Percentiles rank a stretch among this genome's conserved stretches.
Evolutionary conservation across 78 protist genomes (phyloP).

Genomic region (Bodo saltans): DNA sequence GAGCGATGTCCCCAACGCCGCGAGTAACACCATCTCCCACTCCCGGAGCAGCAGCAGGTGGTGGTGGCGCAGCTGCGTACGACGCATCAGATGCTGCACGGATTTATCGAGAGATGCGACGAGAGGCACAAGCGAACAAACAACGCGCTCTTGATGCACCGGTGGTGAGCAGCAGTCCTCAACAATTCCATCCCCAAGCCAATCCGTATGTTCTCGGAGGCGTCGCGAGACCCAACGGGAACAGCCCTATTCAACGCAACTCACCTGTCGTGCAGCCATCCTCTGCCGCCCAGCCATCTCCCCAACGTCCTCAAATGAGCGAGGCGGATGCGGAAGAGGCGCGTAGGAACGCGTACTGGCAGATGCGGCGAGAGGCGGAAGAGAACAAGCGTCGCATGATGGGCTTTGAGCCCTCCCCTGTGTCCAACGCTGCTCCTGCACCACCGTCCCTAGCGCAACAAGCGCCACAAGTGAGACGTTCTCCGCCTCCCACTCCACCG

Average conservation of each 20-base stretch:
- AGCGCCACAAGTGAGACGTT: not conserved
- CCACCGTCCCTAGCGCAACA: not conserved
- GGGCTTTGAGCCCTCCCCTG: not conserved
- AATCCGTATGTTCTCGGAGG: not conserved
- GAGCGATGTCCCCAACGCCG: not conserved
- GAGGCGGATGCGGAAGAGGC: not conserved
- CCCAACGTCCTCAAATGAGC: no score
- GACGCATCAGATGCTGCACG: not conserved
- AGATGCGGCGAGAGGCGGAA: slow-evolving; percentile 13
- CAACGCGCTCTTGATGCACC: not conserved
- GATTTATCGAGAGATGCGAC: slow-evolving; percentile 6
- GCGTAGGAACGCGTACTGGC: not conserved
- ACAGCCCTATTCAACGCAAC: no score
- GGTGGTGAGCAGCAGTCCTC: not conserved
- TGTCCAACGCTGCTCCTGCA: not conserved
- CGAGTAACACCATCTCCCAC: not conserved
- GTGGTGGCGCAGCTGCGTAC: not conserved
- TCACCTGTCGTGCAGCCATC: no score
- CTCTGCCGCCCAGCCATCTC: no score
- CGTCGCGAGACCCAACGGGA: no score
- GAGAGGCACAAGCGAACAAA: not conserved
- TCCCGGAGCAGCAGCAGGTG: not conserved
- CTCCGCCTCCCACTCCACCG: not conserved
- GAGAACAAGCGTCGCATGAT: slow-evolving; percentile 14
- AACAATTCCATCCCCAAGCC: not conserved